phyloP scores from a whole-genome alignment of 352 stramenopile species.

The Halophytophthora polymorphica region DNA sequence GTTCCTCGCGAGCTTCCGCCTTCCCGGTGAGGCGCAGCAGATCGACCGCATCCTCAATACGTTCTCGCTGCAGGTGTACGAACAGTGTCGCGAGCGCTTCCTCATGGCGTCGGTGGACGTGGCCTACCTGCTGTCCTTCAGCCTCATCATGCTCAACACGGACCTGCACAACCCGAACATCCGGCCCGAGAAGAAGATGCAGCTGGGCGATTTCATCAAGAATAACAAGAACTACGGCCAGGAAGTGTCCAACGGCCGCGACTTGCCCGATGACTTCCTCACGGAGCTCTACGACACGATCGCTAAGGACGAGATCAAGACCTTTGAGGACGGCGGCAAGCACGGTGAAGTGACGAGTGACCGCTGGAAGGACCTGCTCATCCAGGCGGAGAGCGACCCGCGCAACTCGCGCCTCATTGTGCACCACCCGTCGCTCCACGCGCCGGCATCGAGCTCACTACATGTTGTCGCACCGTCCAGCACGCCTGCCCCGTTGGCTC shows the following conservation, averaged over 20 bases:
- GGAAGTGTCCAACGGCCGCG: slow-evolving; percentile 73
- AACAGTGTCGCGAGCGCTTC: slow-evolving; percentile 81
- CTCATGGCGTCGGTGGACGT: slow-evolving; percentile 87
- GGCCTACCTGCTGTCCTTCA: slow-evolving; percentile 89
- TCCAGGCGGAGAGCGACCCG: slow-evolving; percentile 65
- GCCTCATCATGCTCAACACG: slow-evolving; percentile 88
- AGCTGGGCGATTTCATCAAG: slow-evolving; percentile 80
- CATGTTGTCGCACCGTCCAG: slow-evolving; percentile 9
- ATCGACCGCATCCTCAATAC: slow-evolving; percentile 87
- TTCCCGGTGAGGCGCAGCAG: slow-evolving; percentile 84
- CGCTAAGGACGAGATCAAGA: slow-evolving; percentile 75
- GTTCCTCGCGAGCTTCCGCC: slow-evolving; percentile 82
- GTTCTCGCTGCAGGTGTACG: slow-evolving; percentile 83
- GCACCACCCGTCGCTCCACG: slow-evolving; percentile 31
- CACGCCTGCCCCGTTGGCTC: slow-evolving; percentile 12
- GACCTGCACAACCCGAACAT: slow-evolving; percentile 89
- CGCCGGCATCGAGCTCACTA: slow-evolving; percentile 23
- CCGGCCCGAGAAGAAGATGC: slow-evolving; percentile 84
- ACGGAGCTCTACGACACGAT: slow-evolving; percentile 75
- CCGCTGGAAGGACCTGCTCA: slow-evolving; percentile 76
- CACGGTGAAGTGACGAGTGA: slow-evolving; percentile 75
- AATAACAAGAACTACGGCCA: slow-evolving; percentile 89
- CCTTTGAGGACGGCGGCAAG: slow-evolving; percentile 75
- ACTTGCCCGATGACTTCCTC: slow-evolving; percentile 73
- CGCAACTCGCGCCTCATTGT: slow-evolving; percentile 61